Percentiles rank a stretch among this genome's conserved stretches.
phyloP scores from a whole-genome alignment of 2,329 filamentous ascomycete genomes.

The Xylaria sp. region DNA sequence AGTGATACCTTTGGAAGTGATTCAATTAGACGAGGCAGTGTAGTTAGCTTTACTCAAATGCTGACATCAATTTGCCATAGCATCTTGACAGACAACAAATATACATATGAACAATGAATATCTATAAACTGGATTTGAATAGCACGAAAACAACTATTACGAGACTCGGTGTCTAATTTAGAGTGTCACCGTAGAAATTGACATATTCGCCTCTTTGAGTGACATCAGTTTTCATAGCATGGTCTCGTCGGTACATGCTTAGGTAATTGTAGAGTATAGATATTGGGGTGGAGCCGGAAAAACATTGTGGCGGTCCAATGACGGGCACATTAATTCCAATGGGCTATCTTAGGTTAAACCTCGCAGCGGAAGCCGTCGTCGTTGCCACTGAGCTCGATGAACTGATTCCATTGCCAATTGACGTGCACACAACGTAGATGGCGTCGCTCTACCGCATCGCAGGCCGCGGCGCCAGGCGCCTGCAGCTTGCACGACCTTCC shows the following conservation, averaged over 20 bases:
- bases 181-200: background rate
- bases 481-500: constrained; percentile 53
- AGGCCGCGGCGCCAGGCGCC: constrained; percentile 74
- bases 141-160: background rate
- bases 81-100: background rate
- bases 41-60: too few relatives aligned
- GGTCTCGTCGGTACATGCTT: too few relatives aligned
- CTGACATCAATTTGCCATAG: too few relatives aligned
- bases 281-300: constrained; percentile 34
- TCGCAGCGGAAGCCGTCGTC: background rate
- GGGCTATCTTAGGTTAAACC: constrained; percentile 3
- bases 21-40: too few relatives aligned
- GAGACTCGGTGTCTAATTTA: background rate
- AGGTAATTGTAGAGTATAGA: background rate
- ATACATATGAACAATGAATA: background rate
- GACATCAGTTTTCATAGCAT: too few relatives aligned
- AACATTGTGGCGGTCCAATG: constrained; percentile 46
- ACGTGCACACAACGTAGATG: constrained; percentile 61
- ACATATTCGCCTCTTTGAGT: too few relatives aligned
- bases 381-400: constrained; percentile 27
- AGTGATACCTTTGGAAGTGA: too few relatives aligned
- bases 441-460: constrained; percentile 78
- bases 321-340: constrained; percentile 45
- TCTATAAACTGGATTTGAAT: background rate
- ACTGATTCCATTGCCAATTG: constrained; percentile 45